phyloP scores from a whole-genome alignment of 2,329 filamentous ascomycete species.

The Beauveria bassiana region DNA sequence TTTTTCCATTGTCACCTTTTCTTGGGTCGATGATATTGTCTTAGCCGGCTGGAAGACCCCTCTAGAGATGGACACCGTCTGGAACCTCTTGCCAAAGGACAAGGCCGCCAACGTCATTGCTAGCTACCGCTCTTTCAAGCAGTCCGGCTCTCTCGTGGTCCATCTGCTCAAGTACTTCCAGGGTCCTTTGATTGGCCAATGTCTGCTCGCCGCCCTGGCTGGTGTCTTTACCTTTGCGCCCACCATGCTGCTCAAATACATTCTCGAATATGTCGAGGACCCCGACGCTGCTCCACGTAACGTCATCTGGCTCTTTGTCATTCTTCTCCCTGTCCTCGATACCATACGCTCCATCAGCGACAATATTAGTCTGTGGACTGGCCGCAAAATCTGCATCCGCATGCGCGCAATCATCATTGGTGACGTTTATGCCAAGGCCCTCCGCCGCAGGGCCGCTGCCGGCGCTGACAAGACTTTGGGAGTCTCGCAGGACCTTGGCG shows the following conservation, averaged over 20 bases:
- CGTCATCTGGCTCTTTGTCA: conserved; percentile 93
- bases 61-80: conserved; percentile 76
- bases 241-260: conserved; percentile 82
- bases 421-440: conserved; percentile 92
- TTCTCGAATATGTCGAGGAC: conserved; percentile 88
- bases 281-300: conserved; percentile 69
- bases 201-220: conserved; percentile 68
- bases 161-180: conserved; percentile 84
- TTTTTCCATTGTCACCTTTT: conserved; percentile 79
- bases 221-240: conserved; percentile 85
- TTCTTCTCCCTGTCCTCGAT: conserved; percentile 78
- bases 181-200: conserved; percentile 66
- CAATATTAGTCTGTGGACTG: conserved; percentile 84
- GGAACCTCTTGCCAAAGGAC: conserved; percentile 83
- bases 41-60: conserved; percentile 82
- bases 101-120: conserved; percentile 75
- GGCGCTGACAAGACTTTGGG: conserved; percentile 67
- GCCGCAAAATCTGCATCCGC: conserved; percentile 87
- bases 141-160: conserved; percentile 68
- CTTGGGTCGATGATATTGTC: conserved; percentile 85
- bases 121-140: conserved; percentile 78
- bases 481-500: conserved; percentile 28
- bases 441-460: conserved; percentile 81
- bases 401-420: conserved; percentile 92
- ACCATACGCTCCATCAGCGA: conserved; percentile 74